Evolutionary conservation across 805 yeast genomes (phyloP), one percentile per base, ranked within the genome.

Genomic region (Starmerella sirachaensis): DNA sequence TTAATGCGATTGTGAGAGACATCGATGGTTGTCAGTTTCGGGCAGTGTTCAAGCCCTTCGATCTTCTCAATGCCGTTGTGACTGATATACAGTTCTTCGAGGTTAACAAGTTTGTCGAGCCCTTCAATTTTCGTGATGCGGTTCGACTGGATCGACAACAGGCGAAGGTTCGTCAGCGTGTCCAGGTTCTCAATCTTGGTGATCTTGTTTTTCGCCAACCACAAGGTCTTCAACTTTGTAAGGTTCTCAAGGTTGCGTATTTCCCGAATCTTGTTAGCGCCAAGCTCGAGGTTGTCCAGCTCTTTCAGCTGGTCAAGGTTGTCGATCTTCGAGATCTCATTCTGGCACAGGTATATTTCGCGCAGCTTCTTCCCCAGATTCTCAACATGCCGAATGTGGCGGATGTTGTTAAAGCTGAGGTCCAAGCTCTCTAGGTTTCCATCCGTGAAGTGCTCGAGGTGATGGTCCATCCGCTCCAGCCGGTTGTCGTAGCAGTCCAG

Each of bases 201-300:
- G 38, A 91, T 81, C 45, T 70, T 69, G 59, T 91, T 91, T 54
- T 85, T 84, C 31, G 97, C 98, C 29, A 91, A 64, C 98, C 97
- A 91, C 31, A 91, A 63, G 54, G 86, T 80, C 46, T 73, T 71
- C 30, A 91, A 60, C 34, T 67, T 70, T 0, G 59, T 61, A 41
- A 88, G 62, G 0, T 61, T 58, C 16, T 68, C 66, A 48, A 86
- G 55, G 28, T 73, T 72, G 45, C 74, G 78, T 27, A 64, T 55
- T 37, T 53, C 55, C 30, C 71, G 66, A 31, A 84, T 69, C 41
- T 74, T 67, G 59, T 91, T 91, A 18, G 96, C 98, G 10, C 97
- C 98, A 28, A 91, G 65, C 59, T 91, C 98, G 38, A 91, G 62
- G 48, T 78, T 80, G 36, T 61, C 69, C 46, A 91, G 59, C 14